Base-by-base conservation (phyloP, 2,329 filamentous ascomycete genomes). In the Cryphonectria nitschkei region DNA sequence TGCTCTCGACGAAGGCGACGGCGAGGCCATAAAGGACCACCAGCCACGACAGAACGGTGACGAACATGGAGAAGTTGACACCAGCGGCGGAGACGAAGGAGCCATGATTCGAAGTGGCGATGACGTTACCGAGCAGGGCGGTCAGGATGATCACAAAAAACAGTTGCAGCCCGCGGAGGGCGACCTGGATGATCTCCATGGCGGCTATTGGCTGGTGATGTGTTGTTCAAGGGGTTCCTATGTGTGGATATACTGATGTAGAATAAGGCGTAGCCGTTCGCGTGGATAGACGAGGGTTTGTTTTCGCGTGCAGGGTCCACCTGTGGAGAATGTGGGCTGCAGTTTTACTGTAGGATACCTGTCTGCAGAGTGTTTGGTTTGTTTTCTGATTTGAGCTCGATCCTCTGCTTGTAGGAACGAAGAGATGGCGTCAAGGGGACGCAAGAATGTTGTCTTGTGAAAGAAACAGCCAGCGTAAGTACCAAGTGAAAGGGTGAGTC, bases 21-120 rank as follows among this genome's bases (percentile, higher is more conserved):
- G 83, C 84, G 3, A 92, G 81, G 69, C 92, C 90, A 79, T 88
- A 90, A 66, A 94, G 79, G 54, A 89, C 81, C 61, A 87, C 86
- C 43, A 94, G 77, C 89, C 92, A 92, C 58, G 86, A 86, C 73
- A 93, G 84, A 0, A 87, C 86, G 50, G 88, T 84, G 74, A 91
- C 88, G 79, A 94, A 95, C 83, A 95, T 91, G 80, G 88, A 84
- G 78, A 88, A 89, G 82, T 89, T 89, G 79, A 89, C 78, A 74
- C 86, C 82, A n/a, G 84, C 80, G 72, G 79, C 77, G 39, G 76
- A 79, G 72, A 83, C 83, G 16, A 82, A 80, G 32, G 76, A 76
- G 29, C 82, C 78, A 67, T 82, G 84, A 75, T 82, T 78, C 77
- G 87, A 87, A 76, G 72, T 80, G 66, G 85, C 84, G 72, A 89